Evolutionary conservation across 208 protist genomes (phyloP).

Genomic region (Crithidia acanthocephali): DNA sequence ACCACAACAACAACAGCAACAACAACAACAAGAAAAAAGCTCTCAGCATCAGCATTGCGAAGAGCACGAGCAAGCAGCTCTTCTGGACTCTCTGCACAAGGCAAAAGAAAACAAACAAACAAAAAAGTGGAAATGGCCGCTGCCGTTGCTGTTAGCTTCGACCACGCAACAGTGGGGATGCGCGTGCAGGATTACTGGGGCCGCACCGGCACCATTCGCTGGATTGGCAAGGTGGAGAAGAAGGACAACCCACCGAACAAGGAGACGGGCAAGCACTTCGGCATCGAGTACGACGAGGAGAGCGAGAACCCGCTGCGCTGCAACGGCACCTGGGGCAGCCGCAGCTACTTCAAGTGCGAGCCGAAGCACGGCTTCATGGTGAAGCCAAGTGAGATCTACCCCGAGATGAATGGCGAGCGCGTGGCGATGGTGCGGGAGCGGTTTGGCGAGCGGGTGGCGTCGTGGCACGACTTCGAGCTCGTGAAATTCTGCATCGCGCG

Average conservation of each 20-base stretch:
- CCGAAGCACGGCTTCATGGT: constrained; percentile 48
- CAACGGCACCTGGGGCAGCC: constrained; percentile 64
- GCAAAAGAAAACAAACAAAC: background rate
- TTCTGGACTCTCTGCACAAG: background rate
- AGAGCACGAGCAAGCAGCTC: too few relatives aligned
- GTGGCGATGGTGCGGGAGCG: constrained; percentile 52
- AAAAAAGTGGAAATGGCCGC: constrained; percentile 20
- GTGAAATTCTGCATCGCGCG: constrained; percentile 89
- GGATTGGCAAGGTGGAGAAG: constrained; percentile 67
- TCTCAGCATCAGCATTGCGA: too few relatives aligned
- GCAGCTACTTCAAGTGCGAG: constrained; percentile 61
- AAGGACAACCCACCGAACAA: constrained; percentile 55
- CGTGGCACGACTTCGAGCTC: constrained; percentile 83
- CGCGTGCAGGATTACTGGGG: constrained; percentile 83
- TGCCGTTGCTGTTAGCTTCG: constrained; percentile 19
- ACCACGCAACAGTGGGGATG: constrained; percentile 60
- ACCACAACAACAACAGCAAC: too few relatives aligned
- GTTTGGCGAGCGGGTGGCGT: constrained; percentile 63
- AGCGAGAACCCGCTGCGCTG: constrained; percentile 48
- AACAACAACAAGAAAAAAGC: too few relatives aligned
- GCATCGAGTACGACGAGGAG: constrained; percentile 72
- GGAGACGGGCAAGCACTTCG: constrained; percentile 54
- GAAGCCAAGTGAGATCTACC: constrained; percentile 52
- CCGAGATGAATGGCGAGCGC: constrained; percentile 57
- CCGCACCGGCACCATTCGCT: constrained; percentile 59